A percentile compares a stretch with the other conserved stretches of the same genome.
Conservation (phyloP, 108 stramenopile genomes). For the Mayamaea pseudoterrestris region DNA sequence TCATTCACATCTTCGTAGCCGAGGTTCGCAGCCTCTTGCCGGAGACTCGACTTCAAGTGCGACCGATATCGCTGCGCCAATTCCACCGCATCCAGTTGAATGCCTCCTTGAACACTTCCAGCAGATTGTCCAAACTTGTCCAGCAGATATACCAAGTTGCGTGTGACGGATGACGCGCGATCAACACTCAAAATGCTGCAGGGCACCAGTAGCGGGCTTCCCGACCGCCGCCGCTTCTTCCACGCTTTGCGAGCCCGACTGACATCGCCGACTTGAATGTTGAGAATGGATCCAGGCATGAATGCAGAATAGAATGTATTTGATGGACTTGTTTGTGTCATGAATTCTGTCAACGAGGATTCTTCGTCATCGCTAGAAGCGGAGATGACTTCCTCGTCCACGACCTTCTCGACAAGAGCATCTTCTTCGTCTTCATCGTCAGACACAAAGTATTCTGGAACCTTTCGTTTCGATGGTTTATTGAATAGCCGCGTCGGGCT, state of each 20-base stretch:
- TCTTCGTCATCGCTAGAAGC: no score
- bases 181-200: constrained; percentile 61
- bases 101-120: constrained; percentile 15
- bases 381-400: no score
- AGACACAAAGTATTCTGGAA: no score
- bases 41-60: constrained; percentile 12
- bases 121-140: constrained; percentile 30
- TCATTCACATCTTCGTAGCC: constrained; percentile 40
- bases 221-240: constrained; percentile 78
- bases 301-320: no score
- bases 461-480: no score
- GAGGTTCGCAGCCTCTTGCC: constrained; percentile 34
- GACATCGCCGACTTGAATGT: constrained; percentile 69
- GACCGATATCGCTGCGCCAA: constrained; percentile 19
- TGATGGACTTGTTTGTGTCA: no score
- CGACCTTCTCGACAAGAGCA: no score
- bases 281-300: constrained; percentile 50
- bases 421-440: no score
- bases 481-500: no score
- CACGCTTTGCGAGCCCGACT: constrained; percentile 68
- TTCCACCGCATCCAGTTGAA: constrained; percentile 17
- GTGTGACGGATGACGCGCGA: constrained; percentile 43
- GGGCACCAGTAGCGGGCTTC: constrained; percentile 65
- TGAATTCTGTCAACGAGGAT: no score
- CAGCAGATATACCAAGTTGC: constrained; percentile 60